Conservation (phyloP, 768 basidiomycete species). For the Podaxis rugospora region DNA sequence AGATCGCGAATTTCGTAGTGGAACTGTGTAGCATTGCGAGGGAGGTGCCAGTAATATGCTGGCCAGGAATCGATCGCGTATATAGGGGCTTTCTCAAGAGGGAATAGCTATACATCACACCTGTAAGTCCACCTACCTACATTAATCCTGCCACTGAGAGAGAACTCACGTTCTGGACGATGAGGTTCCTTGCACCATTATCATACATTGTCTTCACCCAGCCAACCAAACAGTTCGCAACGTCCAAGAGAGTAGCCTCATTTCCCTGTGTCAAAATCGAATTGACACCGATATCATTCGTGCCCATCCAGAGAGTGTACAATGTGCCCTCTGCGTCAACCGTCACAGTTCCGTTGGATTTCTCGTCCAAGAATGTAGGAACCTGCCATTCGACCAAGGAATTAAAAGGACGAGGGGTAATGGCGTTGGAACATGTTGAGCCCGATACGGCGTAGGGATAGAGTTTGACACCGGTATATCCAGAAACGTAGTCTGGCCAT, state of each 20-base stretch:
- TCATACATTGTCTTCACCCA: constrained; percentile 55
- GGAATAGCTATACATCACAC: constrained; percentile 42
- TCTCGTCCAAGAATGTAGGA: constrained; percentile 44
- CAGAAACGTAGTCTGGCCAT: constrained; percentile 61
- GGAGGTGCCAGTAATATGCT: constrained; percentile 43
- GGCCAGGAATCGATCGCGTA: constrained; percentile 45
- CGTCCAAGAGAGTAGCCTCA: constrained; percentile 52
- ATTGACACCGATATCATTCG: constrained; percentile 55
- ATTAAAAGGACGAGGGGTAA: constrained; percentile 55
- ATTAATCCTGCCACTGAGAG: background rate
- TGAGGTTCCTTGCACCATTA: constrained; percentile 58
- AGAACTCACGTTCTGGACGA: constrained; percentile 59
- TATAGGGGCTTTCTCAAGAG: constrained; percentile 43
- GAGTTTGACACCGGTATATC: constrained; percentile 47
- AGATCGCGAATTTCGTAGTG: constrained; percentile 50
- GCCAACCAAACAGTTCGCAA: constrained; percentile 51
- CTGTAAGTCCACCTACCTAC: background rate
- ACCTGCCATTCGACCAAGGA: constrained; percentile 55
- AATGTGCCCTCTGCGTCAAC: constrained; percentile 43
- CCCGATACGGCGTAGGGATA: constrained; percentile 59
- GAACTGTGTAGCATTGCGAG: constrained; percentile 55
- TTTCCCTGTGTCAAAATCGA: constrained; percentile 46
- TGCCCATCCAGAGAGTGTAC: constrained; percentile 67
- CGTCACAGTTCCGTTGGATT: constrained; percentile 34
- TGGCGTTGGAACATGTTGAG: constrained; percentile 60